These are phyloP conservation scores for Moniliophthora roreri DNA, from an alignment of 1,284 basidiomycete species.

Conservation along the genomic window DNA sequence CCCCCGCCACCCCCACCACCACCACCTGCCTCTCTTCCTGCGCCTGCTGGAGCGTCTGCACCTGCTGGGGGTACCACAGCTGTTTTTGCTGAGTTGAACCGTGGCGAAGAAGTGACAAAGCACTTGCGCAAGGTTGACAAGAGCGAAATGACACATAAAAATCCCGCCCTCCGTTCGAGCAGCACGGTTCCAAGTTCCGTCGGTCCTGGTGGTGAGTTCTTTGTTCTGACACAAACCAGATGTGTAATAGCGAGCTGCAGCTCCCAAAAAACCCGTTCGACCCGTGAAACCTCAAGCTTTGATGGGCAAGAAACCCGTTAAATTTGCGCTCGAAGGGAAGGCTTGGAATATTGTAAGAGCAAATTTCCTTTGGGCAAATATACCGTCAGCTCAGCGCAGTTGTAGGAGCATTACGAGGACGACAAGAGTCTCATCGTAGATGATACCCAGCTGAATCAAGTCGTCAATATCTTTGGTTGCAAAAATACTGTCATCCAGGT, in stretches of 20 bases:
- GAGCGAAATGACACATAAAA: slow-evolving; percentile 99
- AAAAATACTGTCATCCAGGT: slow-evolving; percentile 88
- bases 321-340: slow-evolving; percentile 87
- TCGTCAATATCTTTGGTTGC: slow-evolving; percentile 90
- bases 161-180: slow-evolving; percentile 78
- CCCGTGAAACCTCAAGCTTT: slow-evolving; percentile 82
- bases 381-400: neutral
- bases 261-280: slow-evolving; percentile 66
- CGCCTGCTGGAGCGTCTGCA: slow-evolving; percentile 43
- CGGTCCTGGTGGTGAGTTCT: slow-evolving; percentile 33
- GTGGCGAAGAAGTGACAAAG: slow-evolving; percentile 88
- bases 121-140: slow-evolving; percentile 92
- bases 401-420: slow-evolving; percentile 91
- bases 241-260: slow-evolving; percentile 19
- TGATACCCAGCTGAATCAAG: slow-evolving; percentile 80
- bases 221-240: slow-evolving; percentile 4
- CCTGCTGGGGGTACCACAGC: slow-evolving; percentile 69
- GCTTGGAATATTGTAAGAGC: slow-evolving; percentile 89
- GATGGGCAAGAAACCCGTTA: slow-evolving; percentile 89
- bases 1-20: slow-evolving; percentile 47
- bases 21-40: slow-evolving; percentile 55
- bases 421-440: slow-evolving; percentile 76
- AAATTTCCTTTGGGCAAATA: neutral
- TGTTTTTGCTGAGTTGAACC: slow-evolving; percentile 93
- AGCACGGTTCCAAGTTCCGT: slow-evolving; percentile 59